A percentile compares a stretch with the other conserved stretches of the same genome.
These are phyloP conservation scores for Aspergillus sergii DNA, from an alignment of 2,329 filamentous ascomycete species.

Conservation along the genomic window DNA sequence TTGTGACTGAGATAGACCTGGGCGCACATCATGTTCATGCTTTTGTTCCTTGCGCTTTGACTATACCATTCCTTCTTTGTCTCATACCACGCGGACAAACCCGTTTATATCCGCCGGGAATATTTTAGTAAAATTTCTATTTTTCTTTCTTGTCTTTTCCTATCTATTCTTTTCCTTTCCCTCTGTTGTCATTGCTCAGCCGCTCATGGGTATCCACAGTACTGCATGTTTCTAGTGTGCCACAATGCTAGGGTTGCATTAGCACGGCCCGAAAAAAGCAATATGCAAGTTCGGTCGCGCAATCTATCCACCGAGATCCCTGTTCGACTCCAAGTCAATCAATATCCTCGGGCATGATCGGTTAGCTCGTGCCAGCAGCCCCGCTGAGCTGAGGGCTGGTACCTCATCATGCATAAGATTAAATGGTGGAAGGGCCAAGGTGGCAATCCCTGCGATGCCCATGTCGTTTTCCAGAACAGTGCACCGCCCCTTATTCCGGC, in stretches of 20 bases:
- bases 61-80: background rate
- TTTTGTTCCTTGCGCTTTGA: background rate
- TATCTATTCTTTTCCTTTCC: background rate
- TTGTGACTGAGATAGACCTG: background rate
- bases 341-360: background rate
- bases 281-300: background rate
- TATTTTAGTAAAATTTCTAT: background rate
- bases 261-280: background rate
- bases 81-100: background rate
- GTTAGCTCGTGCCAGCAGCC: background rate
- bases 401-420: background rate
- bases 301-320: constrained; percentile 4
- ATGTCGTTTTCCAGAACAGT: background rate
- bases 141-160: background rate
- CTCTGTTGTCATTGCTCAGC: background rate
- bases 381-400: background rate
- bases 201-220: background rate
- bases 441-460: background rate
- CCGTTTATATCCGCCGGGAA: background rate
- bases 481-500: background rate
- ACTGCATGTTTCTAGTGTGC: background rate
- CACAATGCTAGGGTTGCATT: background rate
- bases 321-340: background rate
- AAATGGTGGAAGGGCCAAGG: background rate
- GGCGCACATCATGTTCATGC: background rate